These are phyloP conservation scores for Saprolegnia diclina DNA, from an alignment of 352 stramenopile genomes.

Conservation along the genomic window DNA sequence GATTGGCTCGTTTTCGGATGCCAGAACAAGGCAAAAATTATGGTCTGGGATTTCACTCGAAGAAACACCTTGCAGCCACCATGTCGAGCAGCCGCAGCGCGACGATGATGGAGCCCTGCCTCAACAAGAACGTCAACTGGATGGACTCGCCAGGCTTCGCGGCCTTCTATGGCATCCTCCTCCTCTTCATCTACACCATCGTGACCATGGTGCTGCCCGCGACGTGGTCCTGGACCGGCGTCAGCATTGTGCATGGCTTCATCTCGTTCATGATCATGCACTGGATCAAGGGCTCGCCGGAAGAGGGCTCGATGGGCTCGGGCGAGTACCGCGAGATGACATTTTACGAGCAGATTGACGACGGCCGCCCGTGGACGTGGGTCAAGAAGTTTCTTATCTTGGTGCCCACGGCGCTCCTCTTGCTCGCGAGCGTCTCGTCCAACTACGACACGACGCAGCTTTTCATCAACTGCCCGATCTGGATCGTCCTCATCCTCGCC, in stretches of 20 bases:
- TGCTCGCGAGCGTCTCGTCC: conserved; percentile 76
- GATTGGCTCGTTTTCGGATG: too few relatives aligned
- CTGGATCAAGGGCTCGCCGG: conserved; percentile 93
- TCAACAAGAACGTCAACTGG: conserved; percentile 90
- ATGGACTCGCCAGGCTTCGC: conserved; percentile 85
- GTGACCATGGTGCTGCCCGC: conserved; percentile 72
- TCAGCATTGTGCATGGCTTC: conserved; percentile 83
- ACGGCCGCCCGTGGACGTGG: conserved; percentile 85
- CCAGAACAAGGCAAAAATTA: neutral
- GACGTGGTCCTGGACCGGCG: conserved; percentile 64
- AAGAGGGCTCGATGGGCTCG: conserved; percentile 76
- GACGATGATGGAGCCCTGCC: conserved; percentile 33
- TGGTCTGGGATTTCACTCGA: neutral
- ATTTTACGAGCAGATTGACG: conserved; percentile 94
- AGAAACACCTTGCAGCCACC: neutral
- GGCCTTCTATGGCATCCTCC: conserved; percentile 80
- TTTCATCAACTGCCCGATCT: conserved; percentile 90
- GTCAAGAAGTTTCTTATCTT: conserved; percentile 93
- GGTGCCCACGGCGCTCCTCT: conserved; percentile 89
- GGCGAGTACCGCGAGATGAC: conserved; percentile 93
- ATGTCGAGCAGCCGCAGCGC: neutral
- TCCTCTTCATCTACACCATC: conserved; percentile 69
- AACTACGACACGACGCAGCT: conserved; percentile 85
- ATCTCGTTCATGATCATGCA: conserved; percentile 91
- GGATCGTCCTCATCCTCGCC: conserved; percentile 85